Percentiles rank a stretch among this genome's conserved stretches.
Evolutionary conservation across 1,284 basidiomycete species (phyloP).

Genomic region (Cryptococcus hybrid): DNA sequence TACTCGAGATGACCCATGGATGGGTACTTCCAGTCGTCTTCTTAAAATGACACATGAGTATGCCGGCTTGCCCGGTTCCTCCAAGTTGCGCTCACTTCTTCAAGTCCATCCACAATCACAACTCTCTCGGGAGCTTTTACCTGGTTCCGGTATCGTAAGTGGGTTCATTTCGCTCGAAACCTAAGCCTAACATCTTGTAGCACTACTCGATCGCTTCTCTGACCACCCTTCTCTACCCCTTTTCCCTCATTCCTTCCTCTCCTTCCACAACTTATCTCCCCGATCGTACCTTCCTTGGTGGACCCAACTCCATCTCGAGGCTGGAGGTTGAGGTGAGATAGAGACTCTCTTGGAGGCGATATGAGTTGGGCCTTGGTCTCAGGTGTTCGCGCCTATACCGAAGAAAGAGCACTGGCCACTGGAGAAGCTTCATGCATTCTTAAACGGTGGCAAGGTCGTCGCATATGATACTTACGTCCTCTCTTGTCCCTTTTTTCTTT

Average conservation of each 20-base stretch:
- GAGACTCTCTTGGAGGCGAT: constrained; percentile 67
- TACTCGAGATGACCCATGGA: constrained; percentile 69
- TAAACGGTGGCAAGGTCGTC: constrained; percentile 84
- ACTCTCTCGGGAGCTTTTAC: constrained; percentile 59
- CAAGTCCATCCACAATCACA: constrained; percentile 69
- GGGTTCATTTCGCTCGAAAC: not conserved
- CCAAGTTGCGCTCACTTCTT: constrained; percentile 59
- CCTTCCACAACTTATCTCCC: constrained; percentile 54
- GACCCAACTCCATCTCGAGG: constrained; percentile 84
- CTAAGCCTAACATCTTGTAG: constrained; percentile 31
- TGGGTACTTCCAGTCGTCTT: constrained; percentile 65
- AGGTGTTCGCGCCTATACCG: constrained; percentile 74
- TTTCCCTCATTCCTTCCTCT: constrained; percentile 10
- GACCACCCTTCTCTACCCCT: constrained; percentile 43
- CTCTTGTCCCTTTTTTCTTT: constrained; percentile 49
- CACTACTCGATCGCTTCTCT: constrained; percentile 47
- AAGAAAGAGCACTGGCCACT: constrained; percentile 80
- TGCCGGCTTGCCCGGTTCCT: constrained; percentile 71
- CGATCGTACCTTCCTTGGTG: constrained; percentile 92
- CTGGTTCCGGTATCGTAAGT: constrained; percentile 48
- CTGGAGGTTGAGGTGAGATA: constrained; percentile 79
- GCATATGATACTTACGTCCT: constrained; percentile 58
- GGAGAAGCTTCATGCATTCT: constrained; percentile 76
- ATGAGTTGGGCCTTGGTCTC: constrained; percentile 62
- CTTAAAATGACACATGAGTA: constrained; percentile 68